Conservation (phyloP, 768 basidiomycete genomes). For the Tulasnella sp. region DNA sequence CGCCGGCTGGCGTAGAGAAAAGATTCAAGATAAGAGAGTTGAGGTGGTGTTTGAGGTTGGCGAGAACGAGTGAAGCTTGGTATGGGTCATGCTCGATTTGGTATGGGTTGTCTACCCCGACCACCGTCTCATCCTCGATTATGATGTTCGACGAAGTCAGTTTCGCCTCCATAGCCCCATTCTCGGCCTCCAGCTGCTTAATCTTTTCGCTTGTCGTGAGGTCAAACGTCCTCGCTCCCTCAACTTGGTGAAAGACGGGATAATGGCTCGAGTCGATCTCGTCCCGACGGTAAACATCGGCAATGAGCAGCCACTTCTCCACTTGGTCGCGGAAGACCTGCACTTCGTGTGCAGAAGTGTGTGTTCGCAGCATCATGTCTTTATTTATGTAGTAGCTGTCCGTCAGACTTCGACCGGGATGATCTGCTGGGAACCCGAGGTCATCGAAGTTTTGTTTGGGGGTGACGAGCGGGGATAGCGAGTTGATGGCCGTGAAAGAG, state of each 20-base stretch:
- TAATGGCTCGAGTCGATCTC: conserved; percentile 97
- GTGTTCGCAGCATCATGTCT: conserved; percentile 86
- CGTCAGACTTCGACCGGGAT: conserved; percentile 81
- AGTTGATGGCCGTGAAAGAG: conserved; percentile 61
- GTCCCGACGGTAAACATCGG: conserved; percentile 96
- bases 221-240: conserved; percentile 77
- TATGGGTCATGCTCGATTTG: conserved; percentile 70
- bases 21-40: conserved; percentile 73
- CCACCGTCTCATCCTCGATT: conserved; percentile 77
- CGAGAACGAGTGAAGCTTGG: conserved; percentile 64
- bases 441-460: conserved; percentile 94
- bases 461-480: conserved; percentile 82
- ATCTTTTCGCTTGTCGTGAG: conserved; percentile 36
- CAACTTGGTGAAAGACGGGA: conserved; percentile 98
- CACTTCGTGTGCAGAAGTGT: conserved; percentile 97
- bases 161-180: conserved; percentile 48
- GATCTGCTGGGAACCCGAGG: conserved; percentile 86
- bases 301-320: conserved; percentile 81
- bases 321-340: conserved; percentile 70
- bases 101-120: conserved; percentile 67
- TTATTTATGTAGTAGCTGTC: conserved; percentile 96
- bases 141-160: conserved; percentile 67
- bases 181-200: conserved; percentile 58
- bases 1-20: conserved; percentile 43
- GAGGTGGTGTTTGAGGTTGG: conserved; percentile 81